Percentiles rank a stretch among this genome's conserved stretches.
Conservation (phyloP, 306 rosid species). For the Rosa rugosa region DNA sequence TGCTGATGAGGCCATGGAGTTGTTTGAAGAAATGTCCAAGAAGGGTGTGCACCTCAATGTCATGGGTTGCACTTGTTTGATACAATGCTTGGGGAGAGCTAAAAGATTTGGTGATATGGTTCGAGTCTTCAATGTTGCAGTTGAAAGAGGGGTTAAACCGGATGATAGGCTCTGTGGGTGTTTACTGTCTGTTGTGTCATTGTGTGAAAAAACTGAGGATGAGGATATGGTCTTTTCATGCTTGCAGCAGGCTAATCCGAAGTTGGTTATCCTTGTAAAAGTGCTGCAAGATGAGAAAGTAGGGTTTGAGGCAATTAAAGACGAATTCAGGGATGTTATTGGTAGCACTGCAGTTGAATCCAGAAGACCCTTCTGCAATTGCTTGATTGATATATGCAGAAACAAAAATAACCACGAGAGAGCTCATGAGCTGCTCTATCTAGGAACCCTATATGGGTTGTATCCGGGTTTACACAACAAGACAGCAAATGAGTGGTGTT, state of each 20-base stretch:
- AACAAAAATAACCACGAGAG: constrained; percentile 59
- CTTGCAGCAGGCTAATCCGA: constrained; percentile 71
- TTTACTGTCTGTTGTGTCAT: constrained; percentile 68
- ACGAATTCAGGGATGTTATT: constrained; percentile 60
- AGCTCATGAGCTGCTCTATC: constrained; percentile 87
- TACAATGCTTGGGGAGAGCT: constrained; percentile 88
- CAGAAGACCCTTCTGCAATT: constrained; percentile 89
- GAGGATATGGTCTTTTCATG: constrained; percentile 66
- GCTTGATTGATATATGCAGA: constrained; percentile 87
- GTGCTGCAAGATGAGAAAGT: constrained; percentile 49
- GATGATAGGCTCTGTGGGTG: constrained; percentile 86
- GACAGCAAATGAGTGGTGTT: constrained; percentile 63
- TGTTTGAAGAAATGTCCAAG: constrained; percentile 78
- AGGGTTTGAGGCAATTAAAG: constrained; percentile 60
- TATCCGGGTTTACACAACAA: constrained; percentile 88
- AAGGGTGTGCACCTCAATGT: constrained; percentile 67
- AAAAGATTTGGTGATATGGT: constrained; percentile 60
- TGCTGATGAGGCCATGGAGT: constrained; percentile 59
- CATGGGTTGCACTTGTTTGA: constrained; percentile 93
- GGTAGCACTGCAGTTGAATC: constrained; percentile 57
- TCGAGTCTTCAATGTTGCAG: constrained; percentile 50
- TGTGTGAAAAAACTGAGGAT: constrained; percentile 51
- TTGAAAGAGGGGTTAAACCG: constrained; percentile 65
- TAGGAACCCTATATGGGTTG: constrained; percentile 81
- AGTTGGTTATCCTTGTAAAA: constrained; percentile 52